Evolutionary conservation across 768 basidiomycete genomes (phyloP).

Genomic region (Boletus rex-veris): DNA sequence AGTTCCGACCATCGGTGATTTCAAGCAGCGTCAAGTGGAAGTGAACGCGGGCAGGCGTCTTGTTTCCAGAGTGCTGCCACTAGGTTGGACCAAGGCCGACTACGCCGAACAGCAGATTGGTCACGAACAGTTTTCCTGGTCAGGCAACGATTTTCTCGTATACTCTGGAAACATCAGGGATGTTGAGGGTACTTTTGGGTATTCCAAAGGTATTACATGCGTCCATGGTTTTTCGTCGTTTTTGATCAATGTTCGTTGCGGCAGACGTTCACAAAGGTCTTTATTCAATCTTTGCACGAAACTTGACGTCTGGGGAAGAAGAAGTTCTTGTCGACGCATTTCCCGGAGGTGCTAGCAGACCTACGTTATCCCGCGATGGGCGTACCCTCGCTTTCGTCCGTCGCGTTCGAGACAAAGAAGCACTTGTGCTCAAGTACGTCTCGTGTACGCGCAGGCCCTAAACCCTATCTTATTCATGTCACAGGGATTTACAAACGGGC

Average conservation of each 20-base stretch:
- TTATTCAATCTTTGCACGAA: constrained; percentile 66
- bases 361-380: constrained; percentile 65
- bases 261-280: constrained; percentile 68
- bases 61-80: constrained; percentile 53
- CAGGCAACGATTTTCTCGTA: constrained; percentile 52
- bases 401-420: constrained; percentile 69
- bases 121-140: constrained; percentile 68
- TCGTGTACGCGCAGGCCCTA: neutral
- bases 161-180: constrained; percentile 66
- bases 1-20: constrained; percentile 35
- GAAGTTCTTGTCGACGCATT: constrained; percentile 50
- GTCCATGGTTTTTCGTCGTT: neutral
- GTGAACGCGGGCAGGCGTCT: constrained; percentile 49
- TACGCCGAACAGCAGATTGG: constrained; percentile 73
- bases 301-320: constrained; percentile 53
- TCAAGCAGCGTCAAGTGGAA: constrained; percentile 26
- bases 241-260: neutral
- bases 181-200: constrained; percentile 42
- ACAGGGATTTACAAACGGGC: constrained; percentile 64
- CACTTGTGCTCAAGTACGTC: constrained; percentile 64
- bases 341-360: constrained; percentile 73
- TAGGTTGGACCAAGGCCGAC: constrained; percentile 55
- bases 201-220: constrained; percentile 57
- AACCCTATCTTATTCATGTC: constrained; percentile 1
- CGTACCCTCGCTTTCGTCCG: constrained; percentile 73